Evolutionary conservation across 164 flowering plant species (phyloP), one percentile per base, ranked within the genome.

Genomic region (Macadamia tetraphylla): DNA sequence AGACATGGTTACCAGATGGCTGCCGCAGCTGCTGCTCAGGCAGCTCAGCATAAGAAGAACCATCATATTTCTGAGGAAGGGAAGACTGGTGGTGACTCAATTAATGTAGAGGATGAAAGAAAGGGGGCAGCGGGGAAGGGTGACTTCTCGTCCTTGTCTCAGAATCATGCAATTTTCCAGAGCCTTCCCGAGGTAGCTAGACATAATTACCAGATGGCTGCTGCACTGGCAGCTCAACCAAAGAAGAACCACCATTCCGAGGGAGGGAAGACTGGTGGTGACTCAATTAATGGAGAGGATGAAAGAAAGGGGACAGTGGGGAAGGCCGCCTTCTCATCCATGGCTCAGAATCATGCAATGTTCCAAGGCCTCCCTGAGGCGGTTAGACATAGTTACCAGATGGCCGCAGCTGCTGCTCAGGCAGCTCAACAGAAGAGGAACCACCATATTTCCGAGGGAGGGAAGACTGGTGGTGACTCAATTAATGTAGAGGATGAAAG

Each of bases 311-410:
- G 88, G 83, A 44, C 91, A 84, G 67, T 9, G 9, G 48, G 48
- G 9, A 43, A 43, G 48, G 48, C 7, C 23, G 23, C 23, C 71
- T 80, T 89, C 60, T 77, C 94, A 9, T 75, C 94, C 32, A 80
- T 88, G 79, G 78, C 86, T 1, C 91, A 84, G 30, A 87, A 79
- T 70, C 94, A 85, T 72, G 76, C 89, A 0, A 71, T 90, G 60
- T 74, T 90, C 32, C 97, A 89, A 65, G 83, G 74, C 76, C 73
- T 82, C 8, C 88, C 97, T 0, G 98, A 93, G 69, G 81, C 87
- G n/a, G 72, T 83, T 2, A 79, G 88, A 74, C 89, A 84, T 6
- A 69, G 75, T 0, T 82, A 79, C 77, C 94, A 86, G 63, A 77
- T 86, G 17, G 78, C 84, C 29, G 78, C 82, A 49, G 84, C 83